Base-by-base conservation (phyloP, 805 yeast species). In the Candida sphagnicola region DNA sequence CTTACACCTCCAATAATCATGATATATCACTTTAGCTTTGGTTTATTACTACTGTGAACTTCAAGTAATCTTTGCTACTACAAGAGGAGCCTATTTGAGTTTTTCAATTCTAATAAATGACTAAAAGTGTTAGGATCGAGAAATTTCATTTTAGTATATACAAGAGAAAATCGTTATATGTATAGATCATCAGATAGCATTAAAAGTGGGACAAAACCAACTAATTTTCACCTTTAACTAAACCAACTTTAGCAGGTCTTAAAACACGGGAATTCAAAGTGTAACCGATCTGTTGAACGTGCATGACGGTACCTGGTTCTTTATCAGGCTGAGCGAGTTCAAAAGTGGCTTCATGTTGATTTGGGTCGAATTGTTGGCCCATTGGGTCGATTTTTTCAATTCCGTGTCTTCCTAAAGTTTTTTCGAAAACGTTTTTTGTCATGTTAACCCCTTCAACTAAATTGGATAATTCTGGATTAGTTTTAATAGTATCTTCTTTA, bases 181-280 rank as follows among this genome's bases (percentile, higher is more conserved):
- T 26, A n/a, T n/a, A 26, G 29, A 26, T 26, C 29, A 26, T 26
- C 29, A 26, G 13, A 21, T 8, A n/a, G n/a, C 29, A 26, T 26
- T 26, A 29, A 6, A 5, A 33, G 34, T n/a, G 18, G 12, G 33
- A n/a, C 10, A 17, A n/a, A n/a, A n/a, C n/a, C n/a, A n/a, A 18
- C 17, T 41, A 40, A 28, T 44, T 33, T 12, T 45, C 53, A 43
- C 63, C 77, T 68, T 84, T 86, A 49, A 89, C 96, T 55, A 89
- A 78, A 51, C 97, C 97, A 49, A 89, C 97, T 74, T 89, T 89
- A 42, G 97, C 96, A 23, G 97, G 95, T 67, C 97, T 79, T 59
- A 89, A 74, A 24, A 89, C 95, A 60, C 97, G 78, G 52, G 83
- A 79, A 67, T 88, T 88, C 55, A 88, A 74, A 43, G 82, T 80